phyloP scores from a whole-genome alignment of 805 yeast species.

The Yarrowia osloensis region DNA sequence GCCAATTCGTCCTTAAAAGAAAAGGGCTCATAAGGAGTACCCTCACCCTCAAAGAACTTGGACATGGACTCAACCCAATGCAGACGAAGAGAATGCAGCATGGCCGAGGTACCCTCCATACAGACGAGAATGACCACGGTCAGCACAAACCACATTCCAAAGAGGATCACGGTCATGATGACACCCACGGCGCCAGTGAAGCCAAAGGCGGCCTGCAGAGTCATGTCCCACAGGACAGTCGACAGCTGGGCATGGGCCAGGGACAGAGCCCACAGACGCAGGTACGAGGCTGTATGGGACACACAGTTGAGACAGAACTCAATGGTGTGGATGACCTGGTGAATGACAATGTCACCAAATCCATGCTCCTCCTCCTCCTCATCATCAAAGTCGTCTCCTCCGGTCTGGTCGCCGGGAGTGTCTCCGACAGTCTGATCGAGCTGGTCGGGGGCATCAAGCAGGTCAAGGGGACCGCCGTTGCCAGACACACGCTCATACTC shows the following conservation, averaged over 20 bases:
- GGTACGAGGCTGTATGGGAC: slow-evolving; percentile 96
- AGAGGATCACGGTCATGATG: slow-evolving; percentile 70
- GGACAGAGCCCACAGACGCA: slow-evolving; percentile 96
- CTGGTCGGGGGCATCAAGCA: slow-evolving; percentile 31
- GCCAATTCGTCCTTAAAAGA: slow-evolving; percentile 49
- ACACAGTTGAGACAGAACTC: slow-evolving; percentile 97
- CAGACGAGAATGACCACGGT: slow-evolving; percentile 88
- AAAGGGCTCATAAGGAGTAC: slow-evolving; percentile 87
- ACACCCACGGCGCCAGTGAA: slow-evolving; percentile 68
- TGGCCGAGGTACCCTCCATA: slow-evolving; percentile 99
- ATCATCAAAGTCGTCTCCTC: slow-evolving; percentile 50
- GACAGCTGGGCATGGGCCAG: slow-evolving; percentile 96
- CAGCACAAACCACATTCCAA: slow-evolving; percentile 92
- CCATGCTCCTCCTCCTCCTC: slow-evolving; percentile 60
- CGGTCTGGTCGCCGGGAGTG: slow-evolving; percentile 34
- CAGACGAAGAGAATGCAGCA: slow-evolving; percentile 96
- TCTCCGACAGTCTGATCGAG: slow-evolving; percentile 34
- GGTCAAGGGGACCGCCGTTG: slow-evolving; percentile 38
- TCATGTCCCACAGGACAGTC: slow-evolving; percentile 95
- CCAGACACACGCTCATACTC: slow-evolving; percentile 54
- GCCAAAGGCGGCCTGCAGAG: slow-evolving; percentile 76
- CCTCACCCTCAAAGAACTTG: slow-evolving; percentile 96
- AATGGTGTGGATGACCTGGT: slow-evolving; percentile 95
- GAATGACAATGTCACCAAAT: slow-evolving; percentile 93
- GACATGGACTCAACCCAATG: slow-evolving; percentile 99